A percentile compares a stretch with the other conserved stretches of the same genome.
These are phyloP conservation scores for Nothophytophthora sp. DNA, from an alignment of 352 stramenopile genomes.

Conservation along the genomic window DNA sequence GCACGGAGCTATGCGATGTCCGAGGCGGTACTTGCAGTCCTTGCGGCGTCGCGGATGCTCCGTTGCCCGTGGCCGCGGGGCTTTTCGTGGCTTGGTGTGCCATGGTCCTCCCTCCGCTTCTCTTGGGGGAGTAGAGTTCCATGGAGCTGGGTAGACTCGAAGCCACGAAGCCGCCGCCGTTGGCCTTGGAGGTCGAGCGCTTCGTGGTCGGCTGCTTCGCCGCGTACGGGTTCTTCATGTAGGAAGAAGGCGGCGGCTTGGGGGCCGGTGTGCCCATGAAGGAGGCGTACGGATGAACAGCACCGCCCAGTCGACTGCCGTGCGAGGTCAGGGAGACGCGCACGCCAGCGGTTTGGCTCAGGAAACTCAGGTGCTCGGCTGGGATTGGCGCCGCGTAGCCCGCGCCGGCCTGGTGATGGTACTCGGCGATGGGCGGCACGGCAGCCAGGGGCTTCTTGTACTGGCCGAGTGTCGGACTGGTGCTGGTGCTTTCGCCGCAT, in stretches of 20 bases:
- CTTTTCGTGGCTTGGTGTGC: too few relatives aligned
- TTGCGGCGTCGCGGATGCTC: too few relatives aligned
- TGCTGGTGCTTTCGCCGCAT: conserved; percentile 7
- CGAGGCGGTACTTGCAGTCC: conserved; percentile 36
- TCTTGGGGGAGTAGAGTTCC: conserved; percentile 60
- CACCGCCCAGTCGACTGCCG: conserved; percentile 24
- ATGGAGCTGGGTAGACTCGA: conserved; percentile 39
- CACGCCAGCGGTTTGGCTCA: conserved; percentile 32
- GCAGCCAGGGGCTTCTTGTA: conserved; percentile 27
- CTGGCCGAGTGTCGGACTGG: conserved; percentile 22
- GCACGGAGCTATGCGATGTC: conserved; percentile 45
- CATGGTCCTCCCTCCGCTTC: conserved; percentile 23
- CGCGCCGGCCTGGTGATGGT: conserved; percentile 18
- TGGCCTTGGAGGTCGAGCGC: conserved; percentile 20
- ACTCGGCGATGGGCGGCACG: conserved; percentile 37
- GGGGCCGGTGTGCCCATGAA: conserved; percentile 19
- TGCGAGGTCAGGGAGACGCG: conserved; percentile 63
- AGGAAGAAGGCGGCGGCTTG: conserved; percentile 54
- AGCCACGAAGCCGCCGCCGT: conserved; percentile 3
- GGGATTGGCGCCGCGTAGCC: conserved; percentile 22
- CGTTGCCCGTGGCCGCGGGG: too few relatives aligned
- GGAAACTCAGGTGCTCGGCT: conserved; percentile 41
- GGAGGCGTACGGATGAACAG: conserved; percentile 36
- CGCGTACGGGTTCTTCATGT: conserved; percentile 49
- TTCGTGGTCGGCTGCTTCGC: conserved; percentile 26